Base-by-base conservation (phyloP, 192 early-diverging fungal species). In the Coemansia sp. region DNA sequence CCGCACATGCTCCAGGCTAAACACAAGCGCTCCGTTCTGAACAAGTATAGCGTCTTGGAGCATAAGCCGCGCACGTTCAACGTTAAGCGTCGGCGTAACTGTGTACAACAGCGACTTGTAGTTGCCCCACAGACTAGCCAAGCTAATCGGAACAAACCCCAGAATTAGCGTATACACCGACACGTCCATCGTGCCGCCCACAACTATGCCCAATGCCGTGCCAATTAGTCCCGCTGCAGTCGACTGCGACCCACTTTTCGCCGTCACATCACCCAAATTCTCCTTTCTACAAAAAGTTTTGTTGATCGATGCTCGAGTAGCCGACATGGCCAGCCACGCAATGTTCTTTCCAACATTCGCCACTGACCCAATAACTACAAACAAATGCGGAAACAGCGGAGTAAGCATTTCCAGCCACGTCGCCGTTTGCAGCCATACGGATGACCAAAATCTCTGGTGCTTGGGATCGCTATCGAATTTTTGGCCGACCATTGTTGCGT, bases 331-430 rank as follows among this genome's bases (percentile, higher is more conserved):
- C 52, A 95, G 70, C 90, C 91, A 95, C 18, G 90, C 87, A 57
- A 95, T 89, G 70, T 94, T 95, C 65, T 90, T 91, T 74, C 89
- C 90, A 47, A 95, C 85, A 59, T 95, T 95, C 12, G 90, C 92
- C 11, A 89, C 59, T 0, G 86, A 89, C 4, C 92, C 92, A 29
- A 92, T 85, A 1, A 81, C 65, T 14, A 95, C 57, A 60, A 94
- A 94, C 43, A 88, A 69, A 19, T 87, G 83, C 9, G 93, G 93
- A n/a, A 85, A 75, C 32, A 95, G 77, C 19, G 92, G 92, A 0
- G 92, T 90, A 54, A 93, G 61, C 65, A 95, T 83, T 64, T 95
- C 93, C 9, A 89, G 64, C 38, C 93, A 64, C 35, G 87, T 88
- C 11, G 93, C 89, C 4, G 76, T 64, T 60, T 95, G 92, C 65